phyloP scores from a whole-genome alignment of 208 protist genomes.

The Acanthamoeba triangularis region DNA sequence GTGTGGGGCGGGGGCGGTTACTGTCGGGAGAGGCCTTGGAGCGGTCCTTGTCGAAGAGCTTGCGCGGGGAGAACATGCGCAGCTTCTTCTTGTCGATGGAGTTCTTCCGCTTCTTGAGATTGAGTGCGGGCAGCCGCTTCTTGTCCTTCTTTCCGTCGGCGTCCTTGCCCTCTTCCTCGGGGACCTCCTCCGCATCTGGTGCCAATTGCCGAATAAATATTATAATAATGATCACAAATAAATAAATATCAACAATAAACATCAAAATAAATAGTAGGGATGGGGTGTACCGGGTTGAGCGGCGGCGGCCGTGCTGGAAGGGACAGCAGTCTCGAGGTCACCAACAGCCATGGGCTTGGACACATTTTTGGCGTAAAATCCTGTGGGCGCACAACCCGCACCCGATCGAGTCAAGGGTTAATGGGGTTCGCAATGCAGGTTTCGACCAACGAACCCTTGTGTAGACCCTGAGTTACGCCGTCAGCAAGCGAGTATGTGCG shows the following conservation, averaged over 20 bases:
- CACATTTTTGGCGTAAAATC: constrained; percentile 1
- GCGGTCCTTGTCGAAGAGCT: constrained; percentile 41
- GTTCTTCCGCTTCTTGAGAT: neutral
- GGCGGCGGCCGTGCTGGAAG: neutral
- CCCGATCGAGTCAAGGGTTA: neutral
- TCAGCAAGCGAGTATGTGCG: neutral
- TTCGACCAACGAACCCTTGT: neutral
- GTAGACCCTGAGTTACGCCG: neutral
- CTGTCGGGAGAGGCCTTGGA: neutral
- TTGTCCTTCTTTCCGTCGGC: neutral
- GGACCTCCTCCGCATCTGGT: neutral
- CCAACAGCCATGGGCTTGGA: neutral
- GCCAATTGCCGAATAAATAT: neutral
- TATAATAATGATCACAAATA: neutral
- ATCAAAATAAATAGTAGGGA: too few relatives aligned
- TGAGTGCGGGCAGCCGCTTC: neutral
- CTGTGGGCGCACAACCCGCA: neutral
- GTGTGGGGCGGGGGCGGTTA: neutral
- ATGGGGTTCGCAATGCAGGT: neutral
- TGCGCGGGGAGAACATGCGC: constrained; percentile 53
- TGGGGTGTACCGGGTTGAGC: neutral
- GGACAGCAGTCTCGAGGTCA: neutral
- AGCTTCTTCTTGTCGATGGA: constrained; percentile 21
- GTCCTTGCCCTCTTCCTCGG: neutral
- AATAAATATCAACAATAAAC: neutral